Conservation (phyloP, 345 rosid genomes). For the Linum trigynum region DNA sequence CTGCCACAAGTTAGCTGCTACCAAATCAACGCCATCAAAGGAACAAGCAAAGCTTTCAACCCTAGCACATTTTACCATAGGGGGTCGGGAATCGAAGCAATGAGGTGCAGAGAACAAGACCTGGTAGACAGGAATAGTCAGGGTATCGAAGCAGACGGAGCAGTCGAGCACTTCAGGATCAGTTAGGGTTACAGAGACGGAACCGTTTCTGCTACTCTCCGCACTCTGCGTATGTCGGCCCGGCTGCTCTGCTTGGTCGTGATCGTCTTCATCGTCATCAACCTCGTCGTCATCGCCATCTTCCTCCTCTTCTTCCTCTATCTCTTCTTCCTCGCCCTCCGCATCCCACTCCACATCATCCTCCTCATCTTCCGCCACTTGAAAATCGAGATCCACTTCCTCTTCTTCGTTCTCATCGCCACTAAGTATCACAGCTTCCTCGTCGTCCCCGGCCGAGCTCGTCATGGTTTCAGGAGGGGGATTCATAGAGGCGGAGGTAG, state of each 20-base stretch:
- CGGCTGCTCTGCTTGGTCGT: background rate
- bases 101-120: constrained; percentile 13
- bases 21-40: background rate
- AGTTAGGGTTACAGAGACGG: constrained; percentile 24
- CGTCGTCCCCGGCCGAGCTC: background rate
- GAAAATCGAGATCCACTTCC: background rate
- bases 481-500: background rate
- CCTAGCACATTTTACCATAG: background rate
- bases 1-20: background rate
- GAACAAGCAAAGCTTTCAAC: background rate
- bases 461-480: background rate
- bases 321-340: background rate
- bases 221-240: background rate
- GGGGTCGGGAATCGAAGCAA: background rate
- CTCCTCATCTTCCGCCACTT: constrained; percentile 1
- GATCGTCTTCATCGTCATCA: background rate
- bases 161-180: constrained; percentile 58
- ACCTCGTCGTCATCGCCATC: constrained; percentile 4
- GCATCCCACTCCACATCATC: constrained; percentile 2
- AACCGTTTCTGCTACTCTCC: constrained; percentile 15
- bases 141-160: constrained; percentile 36
- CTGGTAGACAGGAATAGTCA: constrained; percentile 48
- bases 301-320: background rate
- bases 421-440: background rate
- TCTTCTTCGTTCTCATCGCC: background rate